Conservation (phyloP, 1,284 basidiomycete genomes). For the Moesziomyces globuligerus region DNA sequence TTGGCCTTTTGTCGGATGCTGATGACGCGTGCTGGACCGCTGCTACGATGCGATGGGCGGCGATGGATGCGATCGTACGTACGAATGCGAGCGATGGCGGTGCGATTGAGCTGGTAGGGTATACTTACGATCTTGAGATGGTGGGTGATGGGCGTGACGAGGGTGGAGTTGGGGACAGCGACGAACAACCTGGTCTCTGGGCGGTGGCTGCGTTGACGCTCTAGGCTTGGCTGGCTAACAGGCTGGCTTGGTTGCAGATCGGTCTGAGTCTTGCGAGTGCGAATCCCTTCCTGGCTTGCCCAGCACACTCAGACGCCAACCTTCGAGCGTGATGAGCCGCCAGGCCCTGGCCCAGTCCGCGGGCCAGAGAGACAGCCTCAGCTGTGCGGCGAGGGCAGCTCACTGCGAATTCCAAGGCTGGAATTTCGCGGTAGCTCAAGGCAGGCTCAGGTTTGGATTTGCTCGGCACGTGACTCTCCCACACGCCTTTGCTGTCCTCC, state of each 20-base stretch:
- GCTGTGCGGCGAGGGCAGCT: too few species aligned
- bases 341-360: too few species aligned
- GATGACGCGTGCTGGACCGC: neutral
- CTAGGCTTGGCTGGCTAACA: slow-evolving; percentile 1
- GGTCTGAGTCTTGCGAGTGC: too few species aligned
- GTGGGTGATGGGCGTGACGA: slow-evolving; percentile 45
- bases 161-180: slow-evolving; percentile 20
- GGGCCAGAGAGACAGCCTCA: too few species aligned
- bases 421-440: neutral
- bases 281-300: neutral
- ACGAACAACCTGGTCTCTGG: slow-evolving; percentile 11
- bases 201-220: neutral
- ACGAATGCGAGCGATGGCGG: slow-evolving; percentile 10
- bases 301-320: neutral
- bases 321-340: too few species aligned
- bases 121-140: slow-evolving; percentile 53
- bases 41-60: slow-evolving; percentile 9
- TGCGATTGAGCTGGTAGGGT: slow-evolving; percentile 2
- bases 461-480: neutral
- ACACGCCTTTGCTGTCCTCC: neutral
- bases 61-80: slow-evolving; percentile 1
- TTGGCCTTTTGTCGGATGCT: neutral
- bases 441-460: neutral
- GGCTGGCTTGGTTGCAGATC: too few species aligned
- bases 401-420: too few species aligned